A percentile compares a stretch with the other conserved stretches of the same genome.
Conservation (phyloP, 306 rosid genomes). For the Quercus bicolor region DNA sequence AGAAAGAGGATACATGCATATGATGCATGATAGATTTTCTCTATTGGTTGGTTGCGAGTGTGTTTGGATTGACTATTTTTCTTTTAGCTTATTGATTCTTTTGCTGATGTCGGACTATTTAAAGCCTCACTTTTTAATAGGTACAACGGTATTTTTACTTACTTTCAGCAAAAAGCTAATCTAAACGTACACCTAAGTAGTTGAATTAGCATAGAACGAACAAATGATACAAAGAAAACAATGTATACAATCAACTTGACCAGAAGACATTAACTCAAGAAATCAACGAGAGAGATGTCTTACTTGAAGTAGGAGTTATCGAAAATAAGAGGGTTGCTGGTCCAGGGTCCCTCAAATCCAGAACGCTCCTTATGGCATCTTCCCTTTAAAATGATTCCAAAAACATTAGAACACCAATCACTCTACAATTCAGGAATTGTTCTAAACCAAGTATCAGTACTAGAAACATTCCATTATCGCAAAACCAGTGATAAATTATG, state of each 20-base stretch:
- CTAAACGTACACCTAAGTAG: not conserved
- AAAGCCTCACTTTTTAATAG: too few relatives aligned
- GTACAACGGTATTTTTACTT: too few relatives aligned
- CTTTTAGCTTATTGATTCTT: too few relatives aligned
- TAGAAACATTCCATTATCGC: not conserved
- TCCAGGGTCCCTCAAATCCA: slow-evolving; percentile 71
- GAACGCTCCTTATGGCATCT: slow-evolving; percentile 67
- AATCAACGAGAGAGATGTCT: not conserved
- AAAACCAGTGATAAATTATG: not conserved
- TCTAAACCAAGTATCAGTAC: not conserved
- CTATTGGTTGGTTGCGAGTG: accelerated
- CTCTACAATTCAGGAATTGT: not conserved
- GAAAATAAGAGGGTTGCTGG: slow-evolving; percentile 45
- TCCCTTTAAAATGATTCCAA: slow-evolving; percentile 32
- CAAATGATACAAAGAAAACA: not conserved
- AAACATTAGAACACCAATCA: not conserved
- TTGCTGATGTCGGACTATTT: too few relatives aligned
- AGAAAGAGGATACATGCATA: too few relatives aligned
- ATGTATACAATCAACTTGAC: not conserved
- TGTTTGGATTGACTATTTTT: too few relatives aligned
- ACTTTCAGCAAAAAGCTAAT: too few relatives aligned
- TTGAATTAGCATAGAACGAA: not conserved
- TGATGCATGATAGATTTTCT: too few relatives aligned
- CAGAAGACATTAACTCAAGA: not conserved
- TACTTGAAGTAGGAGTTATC: slow-evolving; percentile 64